phyloP scores from a whole-genome alignment of 1,284 basidiomycete genomes.

The Hymenochaete sp. region DNA sequence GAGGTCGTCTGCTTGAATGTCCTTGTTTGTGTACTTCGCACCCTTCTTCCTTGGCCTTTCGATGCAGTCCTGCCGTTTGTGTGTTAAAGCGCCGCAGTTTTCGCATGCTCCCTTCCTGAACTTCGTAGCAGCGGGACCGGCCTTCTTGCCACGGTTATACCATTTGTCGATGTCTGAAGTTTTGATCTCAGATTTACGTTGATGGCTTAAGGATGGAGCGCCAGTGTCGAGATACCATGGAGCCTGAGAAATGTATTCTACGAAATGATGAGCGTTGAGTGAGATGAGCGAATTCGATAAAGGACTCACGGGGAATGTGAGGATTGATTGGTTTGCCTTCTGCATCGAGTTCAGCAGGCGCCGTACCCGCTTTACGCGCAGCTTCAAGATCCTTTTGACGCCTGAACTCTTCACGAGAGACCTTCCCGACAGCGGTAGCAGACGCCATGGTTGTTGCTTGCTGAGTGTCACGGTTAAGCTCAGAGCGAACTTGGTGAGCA shows the following conservation, averaged over 20 bases:
- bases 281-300: constrained; percentile 8
- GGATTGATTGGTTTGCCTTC: constrained; percentile 96
- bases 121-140: constrained; percentile 88
- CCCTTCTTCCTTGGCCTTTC: constrained; percentile 96
- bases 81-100: constrained; percentile 96
- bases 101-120: constrained; percentile 97
- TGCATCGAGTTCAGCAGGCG: constrained; percentile 89
- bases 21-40: constrained; percentile 85
- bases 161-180: constrained; percentile 76
- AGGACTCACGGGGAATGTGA: constrained; percentile 83
- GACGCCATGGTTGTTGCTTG: constrained; percentile 5
- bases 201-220: constrained; percentile 87
- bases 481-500: not conserved
- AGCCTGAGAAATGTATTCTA: constrained; percentile 90
- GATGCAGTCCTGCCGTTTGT: constrained; percentile 86
- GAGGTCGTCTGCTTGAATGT: constrained; percentile 89
- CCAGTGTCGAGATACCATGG: constrained; percentile 98
- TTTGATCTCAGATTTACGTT: constrained; percentile 67
- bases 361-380: constrained; percentile 94
- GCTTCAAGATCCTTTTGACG: constrained; percentile 95
- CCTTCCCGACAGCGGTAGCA: constrained; percentile 56
- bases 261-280: constrained; percentile 9
- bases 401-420: constrained; percentile 89
- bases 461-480: not conserved
- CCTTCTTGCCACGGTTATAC: constrained; percentile 86